phyloP scores from a whole-genome alignment of 1,139 yeast genomes.

The Suhomyces taliae region DNA sequence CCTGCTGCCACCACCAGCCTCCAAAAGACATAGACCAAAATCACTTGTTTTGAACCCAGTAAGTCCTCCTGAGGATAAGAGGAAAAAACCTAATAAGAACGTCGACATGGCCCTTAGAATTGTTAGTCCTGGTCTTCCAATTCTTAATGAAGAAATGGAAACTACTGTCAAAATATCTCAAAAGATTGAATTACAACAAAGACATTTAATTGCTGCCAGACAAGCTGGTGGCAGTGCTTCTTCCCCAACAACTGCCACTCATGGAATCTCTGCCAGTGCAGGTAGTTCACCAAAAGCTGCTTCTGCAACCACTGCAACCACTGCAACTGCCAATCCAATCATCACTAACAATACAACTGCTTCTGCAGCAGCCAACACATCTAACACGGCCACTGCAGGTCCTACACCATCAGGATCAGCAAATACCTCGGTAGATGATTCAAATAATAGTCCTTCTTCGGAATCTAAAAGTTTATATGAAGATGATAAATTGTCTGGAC shows the following conservation, averaged over 20 bases:
- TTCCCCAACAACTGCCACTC: conserved; percentile 1
- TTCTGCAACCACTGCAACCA: neutral
- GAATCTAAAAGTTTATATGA: neutral
- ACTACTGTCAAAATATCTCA: conserved; percentile 47
- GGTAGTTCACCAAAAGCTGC: conserved; percentile 3
- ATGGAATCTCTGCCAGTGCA: neutral
- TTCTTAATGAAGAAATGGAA: conserved; percentile 47
- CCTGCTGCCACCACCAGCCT: conserved; percentile 4
- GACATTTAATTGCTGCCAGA: conserved; percentile 45
- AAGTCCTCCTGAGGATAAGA: conserved; percentile 9
- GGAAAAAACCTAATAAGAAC: conserved; percentile 4
- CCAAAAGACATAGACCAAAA: conserved; percentile 27
- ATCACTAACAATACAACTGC: neutral
- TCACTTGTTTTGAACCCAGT: conserved; percentile 21
- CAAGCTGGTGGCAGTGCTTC: conserved; percentile 12
- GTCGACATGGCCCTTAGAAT: conserved; percentile 37
- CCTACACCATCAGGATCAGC: conserved; percentile 5
- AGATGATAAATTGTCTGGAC: conserved; percentile 23
- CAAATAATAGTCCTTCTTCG: neutral
- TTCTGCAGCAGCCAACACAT: neutral
- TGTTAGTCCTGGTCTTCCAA: conserved; percentile 51
- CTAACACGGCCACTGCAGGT: neutral
- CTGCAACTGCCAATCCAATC: neutral
- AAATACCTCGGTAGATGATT: conserved; percentile 4
- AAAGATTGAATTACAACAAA: conserved; percentile 50